Base-by-base conservation (phyloP, 306 rosid genomes). In the Quercus cerris region DNA sequence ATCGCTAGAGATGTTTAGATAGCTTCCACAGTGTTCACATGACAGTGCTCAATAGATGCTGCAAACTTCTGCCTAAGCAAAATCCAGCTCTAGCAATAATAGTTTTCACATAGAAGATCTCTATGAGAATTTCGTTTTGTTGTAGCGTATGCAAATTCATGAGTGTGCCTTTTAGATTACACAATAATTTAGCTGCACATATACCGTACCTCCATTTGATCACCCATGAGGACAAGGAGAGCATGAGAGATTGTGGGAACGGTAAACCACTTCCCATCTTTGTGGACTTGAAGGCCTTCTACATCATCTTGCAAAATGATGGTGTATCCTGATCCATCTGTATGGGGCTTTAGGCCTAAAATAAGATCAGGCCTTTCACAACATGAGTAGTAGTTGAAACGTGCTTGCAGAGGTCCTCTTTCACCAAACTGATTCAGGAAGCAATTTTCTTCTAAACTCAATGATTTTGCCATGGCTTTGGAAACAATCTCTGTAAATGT, bases 341-440 rank as follows among this genome's bases (percentile, higher is more conserved):
- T 19, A 54, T 80, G 83, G 4, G 83, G 20, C 73, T 73, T 80
- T 1, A 73, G 44, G 5, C 83, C 83, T 18, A 80, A 73, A 51
- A 80, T 78, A 51, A 80, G 83, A 30, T 80, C 78, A 31, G 83
- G 83, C 78, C 56, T 80, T 51, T 31, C 8, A 63, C 78, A 73
- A 17, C 67, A 4, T 4, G 74, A 64, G 74, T 80, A 80, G 78
- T 73, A 80, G 77, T 80, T 81, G 66, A 86, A 83, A 76, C 90
- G 84, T 2, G 67, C 82, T 69, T 73, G 56, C 41, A 87, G 69
- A 2, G 1, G 2, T 68, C 78, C 84, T 59, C 15, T 15, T 74
- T 86, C 84, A 38, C 90, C 87, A 81, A 81, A 81, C 54, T 86
- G 84, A 41, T 81, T 61, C 72, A 81, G 13, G 73, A 84, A 87